phyloP scores from a whole-genome alignment of 768 basidiomycete genomes.

The Tricholoma saponaceum region DNA sequence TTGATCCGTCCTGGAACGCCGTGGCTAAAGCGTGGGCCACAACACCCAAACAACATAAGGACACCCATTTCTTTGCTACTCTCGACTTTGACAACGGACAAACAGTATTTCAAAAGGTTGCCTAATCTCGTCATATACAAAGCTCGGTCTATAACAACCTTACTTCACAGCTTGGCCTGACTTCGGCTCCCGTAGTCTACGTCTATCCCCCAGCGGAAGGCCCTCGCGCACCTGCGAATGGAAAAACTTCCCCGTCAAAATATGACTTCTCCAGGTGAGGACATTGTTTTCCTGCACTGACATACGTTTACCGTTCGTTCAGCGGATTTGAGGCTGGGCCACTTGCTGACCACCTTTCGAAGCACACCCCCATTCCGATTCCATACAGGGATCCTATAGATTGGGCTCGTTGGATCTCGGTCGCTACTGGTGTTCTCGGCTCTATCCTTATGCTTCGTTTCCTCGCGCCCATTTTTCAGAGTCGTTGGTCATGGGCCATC shows the following conservation, averaged over 20 bases:
- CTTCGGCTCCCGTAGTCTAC: slow-evolving; percentile 80
- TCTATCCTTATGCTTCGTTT: slow-evolving; percentile 51
- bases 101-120: slow-evolving; percentile 76
- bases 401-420: slow-evolving; percentile 55
- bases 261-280: slow-evolving; percentile 78
- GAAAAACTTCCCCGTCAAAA: slow-evolving; percentile 52
- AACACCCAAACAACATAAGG: slow-evolving; percentile 53
- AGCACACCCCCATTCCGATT: slow-evolving; percentile 73
- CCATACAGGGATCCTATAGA: slow-evolving; percentile 79
- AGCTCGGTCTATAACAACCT: background rate
- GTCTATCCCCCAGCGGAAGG: slow-evolving; percentile 75
- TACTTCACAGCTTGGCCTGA: slow-evolving; percentile 62
- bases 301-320: slow-evolving; percentile 1
- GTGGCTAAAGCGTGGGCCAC: slow-evolving; percentile 83
- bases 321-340: slow-evolving; percentile 84
- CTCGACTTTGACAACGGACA: slow-evolving; percentile 82
- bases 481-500: slow-evolving; percentile 76
- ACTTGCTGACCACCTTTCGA: slow-evolving; percentile 71
- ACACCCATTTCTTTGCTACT: slow-evolving; percentile 89
- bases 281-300: background rate
- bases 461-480: slow-evolving; percentile 60
- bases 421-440: slow-evolving; percentile 41
- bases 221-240: slow-evolving; percentile 53
- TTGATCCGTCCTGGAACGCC: slow-evolving; percentile 77
- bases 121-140: slow-evolving; percentile 1